These are phyloP conservation scores for Juglanconis oblonga DNA, from an alignment of 2,329 filamentous ascomycete species.

Conservation along the genomic window DNA sequence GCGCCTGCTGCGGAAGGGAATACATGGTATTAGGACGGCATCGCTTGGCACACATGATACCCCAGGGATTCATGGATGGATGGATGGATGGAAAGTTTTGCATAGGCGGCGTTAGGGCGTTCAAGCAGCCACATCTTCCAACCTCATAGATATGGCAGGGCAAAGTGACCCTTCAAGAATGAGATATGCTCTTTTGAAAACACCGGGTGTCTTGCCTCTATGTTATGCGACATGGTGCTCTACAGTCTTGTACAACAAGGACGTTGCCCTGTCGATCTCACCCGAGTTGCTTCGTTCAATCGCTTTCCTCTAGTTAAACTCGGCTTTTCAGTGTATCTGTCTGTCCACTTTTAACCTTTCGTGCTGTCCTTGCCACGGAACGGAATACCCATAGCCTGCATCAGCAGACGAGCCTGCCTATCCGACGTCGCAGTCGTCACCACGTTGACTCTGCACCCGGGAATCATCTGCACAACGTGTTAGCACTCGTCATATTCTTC, in stretches of 20 bases:
- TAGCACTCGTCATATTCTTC: not conserved
- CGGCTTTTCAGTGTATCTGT: slow-evolving; percentile 18
- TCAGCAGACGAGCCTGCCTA: slow-evolving; percentile 75
- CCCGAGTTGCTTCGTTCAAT: not conserved
- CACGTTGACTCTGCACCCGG: slow-evolving; percentile 78
- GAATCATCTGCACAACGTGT: slow-evolving; percentile 59
- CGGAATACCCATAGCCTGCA: slow-evolving; percentile 70
- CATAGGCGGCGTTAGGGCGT: slow-evolving; percentile 36
- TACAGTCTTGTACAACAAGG: slow-evolving; percentile 19
- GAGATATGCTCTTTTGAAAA: slow-evolving; percentile 8
- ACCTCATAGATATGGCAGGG: not conserved
- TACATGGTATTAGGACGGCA: slow-evolving; percentile 3
- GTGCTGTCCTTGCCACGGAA: slow-evolving; percentile 59
- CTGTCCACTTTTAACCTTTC: slow-evolving; percentile 48
- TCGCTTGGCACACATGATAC: slow-evolving; percentile 4
- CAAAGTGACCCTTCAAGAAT: slow-evolving; percentile 3
- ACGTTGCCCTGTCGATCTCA: not conserved
- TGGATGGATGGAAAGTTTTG: slow-evolving; percentile 14
- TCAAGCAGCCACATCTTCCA: not conserved
- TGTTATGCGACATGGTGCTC: slow-evolving; percentile 17
- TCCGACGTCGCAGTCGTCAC: slow-evolving; percentile 84
- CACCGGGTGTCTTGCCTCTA: not conserved
- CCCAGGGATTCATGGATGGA: slow-evolving; percentile 6
- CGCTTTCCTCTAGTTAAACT: not conserved
- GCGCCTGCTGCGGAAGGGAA: not conserved